A percentile compares a stretch with the other conserved stretches of the same genome.
phyloP scores from a whole-genome alignment of 495 filamentous ascomycete species.

The Cenococcum geophilum region DNA sequence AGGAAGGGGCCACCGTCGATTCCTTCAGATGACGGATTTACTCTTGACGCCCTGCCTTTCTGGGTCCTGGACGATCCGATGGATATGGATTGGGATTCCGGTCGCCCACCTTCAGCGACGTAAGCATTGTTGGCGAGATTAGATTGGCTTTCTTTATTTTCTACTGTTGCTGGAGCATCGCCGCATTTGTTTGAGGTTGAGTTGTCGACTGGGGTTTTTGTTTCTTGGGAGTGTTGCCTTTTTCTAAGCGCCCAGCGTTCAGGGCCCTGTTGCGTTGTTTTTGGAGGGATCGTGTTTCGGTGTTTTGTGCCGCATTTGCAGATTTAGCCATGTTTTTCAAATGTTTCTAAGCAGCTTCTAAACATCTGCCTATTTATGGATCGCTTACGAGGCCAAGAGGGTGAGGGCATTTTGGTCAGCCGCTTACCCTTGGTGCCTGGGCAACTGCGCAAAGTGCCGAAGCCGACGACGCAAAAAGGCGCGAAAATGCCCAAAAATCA shows the following conservation, averaged over 20 bases:
- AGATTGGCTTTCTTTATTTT: conserved; percentile 12
- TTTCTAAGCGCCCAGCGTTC: neutral
- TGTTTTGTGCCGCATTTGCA: neutral
- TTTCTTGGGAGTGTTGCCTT: neutral
- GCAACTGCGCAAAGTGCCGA: too few species aligned
- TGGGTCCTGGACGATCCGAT: conserved; percentile 29
- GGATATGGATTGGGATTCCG: conserved; percentile 30
- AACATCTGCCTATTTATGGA: neutral
- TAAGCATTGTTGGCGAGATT: neutral
- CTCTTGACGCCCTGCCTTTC: conserved; percentile 31
- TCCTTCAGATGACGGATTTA: conserved; percentile 32
- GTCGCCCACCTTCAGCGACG: neutral
- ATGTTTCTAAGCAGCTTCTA: neutral
- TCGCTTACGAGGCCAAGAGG: neutral
- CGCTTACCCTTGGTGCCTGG: too few species aligned
- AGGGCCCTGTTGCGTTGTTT: neutral
- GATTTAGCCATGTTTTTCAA: neutral
- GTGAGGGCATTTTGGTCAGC: too few species aligned
- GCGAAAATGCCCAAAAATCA: too few species aligned
- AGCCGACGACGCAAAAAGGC: too few species aligned
- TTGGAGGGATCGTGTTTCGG: neutral
- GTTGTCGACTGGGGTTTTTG: neutral
- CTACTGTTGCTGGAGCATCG: neutral
- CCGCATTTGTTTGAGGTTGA: conserved; percentile 8
- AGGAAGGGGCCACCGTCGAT: conserved; percentile 27